Evolutionary conservation across 192 early-diverging fungal genomes (phyloP), one percentile per base, ranked within the genome.

Genomic region (Helicostylum pulchrum): DNA sequence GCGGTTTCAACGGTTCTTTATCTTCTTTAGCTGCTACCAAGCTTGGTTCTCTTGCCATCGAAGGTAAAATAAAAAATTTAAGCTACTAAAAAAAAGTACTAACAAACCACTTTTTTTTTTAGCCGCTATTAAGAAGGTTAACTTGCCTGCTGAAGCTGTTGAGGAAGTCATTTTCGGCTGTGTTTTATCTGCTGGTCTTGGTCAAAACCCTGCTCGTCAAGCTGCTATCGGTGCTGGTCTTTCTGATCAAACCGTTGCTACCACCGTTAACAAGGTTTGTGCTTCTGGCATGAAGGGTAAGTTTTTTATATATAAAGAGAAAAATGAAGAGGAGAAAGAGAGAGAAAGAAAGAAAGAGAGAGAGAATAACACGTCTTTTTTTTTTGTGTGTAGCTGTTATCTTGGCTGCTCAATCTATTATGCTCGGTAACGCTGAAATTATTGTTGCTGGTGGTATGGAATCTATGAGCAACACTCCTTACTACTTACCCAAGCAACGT

Each of bases 1-100:
- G 95, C 53, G 84, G 88, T 32, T 96, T 97, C 78, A 90, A 90
- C 51, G 95, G 96, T 17, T 89, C 91, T 2, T 83, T 98, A 17
- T 78, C 93, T 31, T 86, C 91, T 36, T 80, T 97, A 61, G 73
- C 85, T 20, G 95, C 96, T 32, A 76, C 81, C 46, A 80, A 95
- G 72, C 90, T 98, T 45, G 96, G 96, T 43, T 82, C 85, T 48
- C 69, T 91, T 61, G 95, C 93, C 23, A 87, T 96, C 79, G 91
- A 94, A 80, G 90, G 86, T 88, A 74, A 20, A 14, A 10, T 23
- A 11, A 19, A 46, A 49, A 32, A 21, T 7, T 42, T 15, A 47
- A 42, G 10, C 14, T 3, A 56, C 7, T 44, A 20, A n/a, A 4
- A 20, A 21, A 32, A 20, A 11, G 9, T 54, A 51, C 32, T 61